Percentiles rank a stretch among this genome's conserved stretches.
Evolutionary conservation across 2,329 filamentous ascomycete species (phyloP).

Genomic region (Macrophomina pseudophaseolina): DNA sequence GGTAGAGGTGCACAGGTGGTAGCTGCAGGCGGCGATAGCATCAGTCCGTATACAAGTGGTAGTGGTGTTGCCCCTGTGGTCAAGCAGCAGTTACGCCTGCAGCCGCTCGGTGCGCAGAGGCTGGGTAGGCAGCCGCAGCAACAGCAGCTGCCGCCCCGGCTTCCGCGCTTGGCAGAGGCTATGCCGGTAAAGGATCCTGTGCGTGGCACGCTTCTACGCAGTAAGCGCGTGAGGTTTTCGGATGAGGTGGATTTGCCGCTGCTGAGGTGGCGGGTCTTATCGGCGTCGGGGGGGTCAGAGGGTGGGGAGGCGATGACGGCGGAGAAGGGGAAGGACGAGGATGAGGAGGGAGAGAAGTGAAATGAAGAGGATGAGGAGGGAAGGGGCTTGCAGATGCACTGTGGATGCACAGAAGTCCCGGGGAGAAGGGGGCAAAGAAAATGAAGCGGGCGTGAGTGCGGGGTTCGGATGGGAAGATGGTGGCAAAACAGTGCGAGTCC

Average conservation of each 20-base stretch:
- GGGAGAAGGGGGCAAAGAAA: background rate
- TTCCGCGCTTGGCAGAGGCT: too few species aligned
- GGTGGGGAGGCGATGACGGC: background rate
- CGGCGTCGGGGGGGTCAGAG: background rate
- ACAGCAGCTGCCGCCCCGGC: too few species aligned
- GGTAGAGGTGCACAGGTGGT: too few species aligned
- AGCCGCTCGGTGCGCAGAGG: background rate
- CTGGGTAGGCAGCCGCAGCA: too few species aligned
- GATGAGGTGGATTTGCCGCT: background rate
- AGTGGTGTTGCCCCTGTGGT: too few species aligned
- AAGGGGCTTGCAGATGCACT: background rate
- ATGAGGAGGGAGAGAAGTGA: background rate
- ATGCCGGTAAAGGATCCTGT: too few species aligned
- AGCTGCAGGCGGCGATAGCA: too few species aligned
- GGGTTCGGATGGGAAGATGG: background rate
- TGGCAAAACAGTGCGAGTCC: background rate
- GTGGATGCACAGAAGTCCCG: background rate
- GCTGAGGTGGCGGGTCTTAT: background rate
- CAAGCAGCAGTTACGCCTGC: too few species aligned
- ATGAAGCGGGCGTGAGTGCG: background rate
- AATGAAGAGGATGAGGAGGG: background rate
- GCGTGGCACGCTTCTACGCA: too few species aligned
- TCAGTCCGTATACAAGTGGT: too few species aligned
- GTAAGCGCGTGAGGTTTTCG: background rate
- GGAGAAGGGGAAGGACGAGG: background rate